Evolutionary conservation across 805 yeast species (phyloP).

Genomic region (Metschnikowia dekortorum): DNA sequence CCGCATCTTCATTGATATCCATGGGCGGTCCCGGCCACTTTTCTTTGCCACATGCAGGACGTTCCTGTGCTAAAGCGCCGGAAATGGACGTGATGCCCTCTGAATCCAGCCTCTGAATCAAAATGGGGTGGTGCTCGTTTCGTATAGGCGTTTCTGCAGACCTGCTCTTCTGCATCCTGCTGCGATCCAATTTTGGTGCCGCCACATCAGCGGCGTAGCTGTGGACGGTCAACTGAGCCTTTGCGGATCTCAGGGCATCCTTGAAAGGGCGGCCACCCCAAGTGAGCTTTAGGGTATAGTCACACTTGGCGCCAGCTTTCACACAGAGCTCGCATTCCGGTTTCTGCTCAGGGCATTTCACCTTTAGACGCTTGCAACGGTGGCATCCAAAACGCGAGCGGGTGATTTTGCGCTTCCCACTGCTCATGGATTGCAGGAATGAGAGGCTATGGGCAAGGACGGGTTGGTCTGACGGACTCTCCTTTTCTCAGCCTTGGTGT

Average conservation of each 20-base stretch:
- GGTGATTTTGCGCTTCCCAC: conserved; percentile 22
- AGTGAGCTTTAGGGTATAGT: conserved; percentile 55
- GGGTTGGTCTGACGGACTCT: not conserved
- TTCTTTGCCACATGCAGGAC: not conserved
- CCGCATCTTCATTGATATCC: not conserved
- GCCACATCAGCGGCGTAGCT: not conserved
- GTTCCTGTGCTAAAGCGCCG: not conserved
- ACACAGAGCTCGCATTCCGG: conserved; percentile 59
- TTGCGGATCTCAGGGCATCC: conserved; percentile 12
- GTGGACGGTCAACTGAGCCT: not conserved
- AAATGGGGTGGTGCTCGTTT: not conserved
- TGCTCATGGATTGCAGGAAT: not conserved
- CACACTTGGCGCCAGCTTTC: conserved; percentile 48
- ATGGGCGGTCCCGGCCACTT: not conserved
- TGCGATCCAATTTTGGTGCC: not conserved
- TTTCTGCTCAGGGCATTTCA: conserved; percentile 66
- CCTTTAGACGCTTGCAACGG: conserved; percentile 55
- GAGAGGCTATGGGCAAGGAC: not conserved
- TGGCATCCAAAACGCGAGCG: conserved; percentile 60
- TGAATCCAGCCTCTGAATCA: not conserved
- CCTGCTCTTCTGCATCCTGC: not conserved
- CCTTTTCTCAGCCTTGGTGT: not conserved
- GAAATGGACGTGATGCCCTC: no score
- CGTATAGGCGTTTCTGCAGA: not conserved
- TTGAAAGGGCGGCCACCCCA: conserved; percentile 77